Conservation (phyloP, 768 basidiomycete species). For the Leucosporidium scottii region DNA sequence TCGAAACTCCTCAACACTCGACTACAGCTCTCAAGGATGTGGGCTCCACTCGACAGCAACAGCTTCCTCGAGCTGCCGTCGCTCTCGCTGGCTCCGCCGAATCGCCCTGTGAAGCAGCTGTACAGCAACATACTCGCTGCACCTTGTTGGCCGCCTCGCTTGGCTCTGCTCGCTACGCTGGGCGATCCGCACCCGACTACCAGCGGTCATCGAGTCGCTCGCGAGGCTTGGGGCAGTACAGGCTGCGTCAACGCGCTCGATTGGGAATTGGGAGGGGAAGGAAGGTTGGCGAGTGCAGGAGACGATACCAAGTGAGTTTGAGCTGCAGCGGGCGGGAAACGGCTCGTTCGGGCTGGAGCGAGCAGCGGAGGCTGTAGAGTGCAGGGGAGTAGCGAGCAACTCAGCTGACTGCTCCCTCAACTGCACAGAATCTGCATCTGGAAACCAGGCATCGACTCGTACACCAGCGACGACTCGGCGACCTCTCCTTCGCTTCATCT, state of each 20-base stretch:
- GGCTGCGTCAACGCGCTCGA: slow-evolving; percentile 25
- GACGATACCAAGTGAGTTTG: slow-evolving; percentile 29
- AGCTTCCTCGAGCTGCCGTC: no score
- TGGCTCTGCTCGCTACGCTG: slow-evolving; percentile 1
- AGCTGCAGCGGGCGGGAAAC: no score
- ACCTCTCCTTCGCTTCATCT: not conserved
- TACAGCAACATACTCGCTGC: no score
- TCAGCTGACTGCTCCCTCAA: not conserved
- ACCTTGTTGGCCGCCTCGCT: slow-evolving; percentile 1
- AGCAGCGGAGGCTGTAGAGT: not conserved
- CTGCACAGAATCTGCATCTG: slow-evolving; percentile 26
- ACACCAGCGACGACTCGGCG: not conserved
- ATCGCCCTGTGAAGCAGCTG: no score
- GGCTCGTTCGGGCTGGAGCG: not conserved
- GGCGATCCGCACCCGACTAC: slow-evolving; percentile 1
- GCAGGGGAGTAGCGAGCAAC: no score
- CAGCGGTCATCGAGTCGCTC: slow-evolving; percentile 7
- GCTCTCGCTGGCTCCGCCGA: no score
- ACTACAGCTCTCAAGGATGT: no score
- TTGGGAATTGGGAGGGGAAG: slow-evolving; percentile 13
- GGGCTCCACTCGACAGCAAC: no score
- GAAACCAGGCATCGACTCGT: slow-evolving; percentile 1
- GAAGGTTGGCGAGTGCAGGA: slow-evolving; percentile 15
- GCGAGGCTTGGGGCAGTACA: slow-evolving; percentile 7
- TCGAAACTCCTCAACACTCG: no score